Percentiles rank a stretch among this genome's conserved stretches.
phyloP scores from a whole-genome alignment of 2,329 filamentous ascomycete species.

The Colletotrichum euphorbiae region DNA sequence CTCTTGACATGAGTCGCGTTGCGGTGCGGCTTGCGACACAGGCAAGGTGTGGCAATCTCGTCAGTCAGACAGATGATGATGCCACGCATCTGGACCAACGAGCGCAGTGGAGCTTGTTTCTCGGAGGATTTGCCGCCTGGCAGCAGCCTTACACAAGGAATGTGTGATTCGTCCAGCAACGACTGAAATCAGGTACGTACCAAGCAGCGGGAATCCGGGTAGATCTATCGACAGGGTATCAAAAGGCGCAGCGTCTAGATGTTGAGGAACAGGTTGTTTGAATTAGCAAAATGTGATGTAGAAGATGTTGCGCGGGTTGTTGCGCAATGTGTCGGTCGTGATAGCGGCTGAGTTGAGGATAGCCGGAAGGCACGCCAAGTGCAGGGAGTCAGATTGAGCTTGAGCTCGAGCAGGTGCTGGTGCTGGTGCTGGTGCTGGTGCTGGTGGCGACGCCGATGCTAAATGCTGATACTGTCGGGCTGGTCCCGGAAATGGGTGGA shows the following conservation, averaged over 20 bases:
- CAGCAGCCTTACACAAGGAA: constrained; percentile 28
- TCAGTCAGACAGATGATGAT: constrained; percentile 17
- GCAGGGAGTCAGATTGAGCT: not conserved
- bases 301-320: not conserved
- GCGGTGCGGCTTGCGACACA: constrained; percentile 12
- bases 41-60: constrained; percentile 5
- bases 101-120: constrained; percentile 16
- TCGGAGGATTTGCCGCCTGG: constrained; percentile 28
- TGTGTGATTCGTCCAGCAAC: constrained; percentile 28
- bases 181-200: constrained; percentile 33
- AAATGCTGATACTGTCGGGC: not conserved
- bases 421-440: not conserved
- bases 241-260: constrained; percentile 30
- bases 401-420: not conserved
- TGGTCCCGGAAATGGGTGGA: constrained; percentile 3
- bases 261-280: constrained; percentile 7
- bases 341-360: not conserved
- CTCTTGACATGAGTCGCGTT: constrained; percentile 4
- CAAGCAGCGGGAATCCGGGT: constrained; percentile 3
- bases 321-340: constrained; percentile 6
- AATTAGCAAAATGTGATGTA: constrained; percentile 9
- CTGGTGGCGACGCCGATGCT: too few relatives aligned
- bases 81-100: constrained; percentile 11
- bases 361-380: too few relatives aligned
- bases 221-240: constrained; percentile 37